Percentiles rank a stretch among this genome's conserved stretches.
phyloP scores from a whole-genome alignment of 805 yeast species.

The Candida coquimbonensis region DNA sequence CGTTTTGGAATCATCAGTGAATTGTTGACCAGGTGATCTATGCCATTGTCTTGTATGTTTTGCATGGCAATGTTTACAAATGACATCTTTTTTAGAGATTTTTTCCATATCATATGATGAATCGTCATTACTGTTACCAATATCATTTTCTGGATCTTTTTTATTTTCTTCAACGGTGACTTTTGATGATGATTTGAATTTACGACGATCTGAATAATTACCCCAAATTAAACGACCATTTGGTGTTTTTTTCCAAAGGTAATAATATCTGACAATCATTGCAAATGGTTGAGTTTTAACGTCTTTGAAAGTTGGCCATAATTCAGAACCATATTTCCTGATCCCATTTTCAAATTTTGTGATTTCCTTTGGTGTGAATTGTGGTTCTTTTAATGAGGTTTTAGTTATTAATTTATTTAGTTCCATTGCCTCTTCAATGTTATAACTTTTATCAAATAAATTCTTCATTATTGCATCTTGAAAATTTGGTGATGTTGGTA shows the following conservation, averaged over 20 bases:
- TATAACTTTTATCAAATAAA: conserved; percentile 45
- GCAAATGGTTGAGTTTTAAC: conserved; percentile 71
- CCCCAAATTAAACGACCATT: conserved; percentile 80
- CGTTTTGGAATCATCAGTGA: conserved; percentile 25
- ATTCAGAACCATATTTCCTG: conserved; percentile 64
- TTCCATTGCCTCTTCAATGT: conserved; percentile 41
- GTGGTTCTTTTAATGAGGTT: conserved; percentile 66
- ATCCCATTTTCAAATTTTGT: conserved; percentile 70
- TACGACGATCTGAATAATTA: conserved; percentile 66
- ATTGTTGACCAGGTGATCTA: conserved; percentile 50
- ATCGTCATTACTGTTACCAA: conserved; percentile 48
- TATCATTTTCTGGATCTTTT: conserved; percentile 11
- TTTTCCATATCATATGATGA: conserved; percentile 59
- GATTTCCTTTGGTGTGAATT: conserved; percentile 58
- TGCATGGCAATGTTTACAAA: conserved; percentile 71
- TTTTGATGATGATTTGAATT: conserved; percentile 35
- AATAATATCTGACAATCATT: conserved; percentile 80
- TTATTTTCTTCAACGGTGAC: conserved; percentile 8
- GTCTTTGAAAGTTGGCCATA: conserved; percentile 62
- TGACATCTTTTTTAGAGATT: conserved; percentile 34
- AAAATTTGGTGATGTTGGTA: conserved; percentile 71
- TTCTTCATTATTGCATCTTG: conserved; percentile 62
- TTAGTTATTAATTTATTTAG: conserved; percentile 44
- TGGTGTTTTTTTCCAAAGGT: conserved; percentile 85
- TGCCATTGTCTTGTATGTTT: conserved; percentile 56